Evolutionary conservation across 257 asterid genomes (phyloP).

Genomic region (Petunia secreta): DNA sequence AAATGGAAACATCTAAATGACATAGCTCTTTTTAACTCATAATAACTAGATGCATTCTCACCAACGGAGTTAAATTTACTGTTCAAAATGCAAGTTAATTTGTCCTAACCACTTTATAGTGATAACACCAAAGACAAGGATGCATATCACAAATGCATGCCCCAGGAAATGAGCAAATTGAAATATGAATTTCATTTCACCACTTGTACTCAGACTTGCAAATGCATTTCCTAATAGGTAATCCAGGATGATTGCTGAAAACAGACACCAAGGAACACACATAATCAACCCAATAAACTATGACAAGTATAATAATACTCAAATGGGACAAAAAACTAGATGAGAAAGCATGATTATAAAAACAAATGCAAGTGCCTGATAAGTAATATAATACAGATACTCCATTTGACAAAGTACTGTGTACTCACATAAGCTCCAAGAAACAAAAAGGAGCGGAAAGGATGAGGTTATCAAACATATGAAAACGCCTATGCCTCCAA

Average conservation of each 20-base stretch:
- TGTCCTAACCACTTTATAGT: no score
- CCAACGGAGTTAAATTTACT: no score
- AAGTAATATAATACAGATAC: background rate
- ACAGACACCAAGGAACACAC: background rate
- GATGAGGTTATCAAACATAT: background rate
- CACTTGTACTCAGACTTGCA: background rate
- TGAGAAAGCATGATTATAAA: background rate
- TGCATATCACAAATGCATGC: no score
- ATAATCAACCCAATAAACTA: background rate
- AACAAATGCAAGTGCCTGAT: slow-evolving; percentile 21
- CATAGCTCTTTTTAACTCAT: no score
- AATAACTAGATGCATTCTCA: no score
- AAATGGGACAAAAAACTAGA: background rate
- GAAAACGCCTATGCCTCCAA: background rate
- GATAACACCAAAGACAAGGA: no score
- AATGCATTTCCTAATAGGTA: background rate
- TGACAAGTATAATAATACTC: background rate
- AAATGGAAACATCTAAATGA: background rate
- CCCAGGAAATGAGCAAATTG: background rate
- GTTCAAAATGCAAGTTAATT: no score
- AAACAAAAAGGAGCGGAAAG: slow-evolving; percentile 1
- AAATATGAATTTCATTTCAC: background rate
- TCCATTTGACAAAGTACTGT: background rate
- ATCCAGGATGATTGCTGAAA: slow-evolving; percentile 14
- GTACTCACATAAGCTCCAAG: background rate